Evolutionary conservation across 1,139 yeast species (phyloP).

Genomic region (Candida sojae): DNA sequence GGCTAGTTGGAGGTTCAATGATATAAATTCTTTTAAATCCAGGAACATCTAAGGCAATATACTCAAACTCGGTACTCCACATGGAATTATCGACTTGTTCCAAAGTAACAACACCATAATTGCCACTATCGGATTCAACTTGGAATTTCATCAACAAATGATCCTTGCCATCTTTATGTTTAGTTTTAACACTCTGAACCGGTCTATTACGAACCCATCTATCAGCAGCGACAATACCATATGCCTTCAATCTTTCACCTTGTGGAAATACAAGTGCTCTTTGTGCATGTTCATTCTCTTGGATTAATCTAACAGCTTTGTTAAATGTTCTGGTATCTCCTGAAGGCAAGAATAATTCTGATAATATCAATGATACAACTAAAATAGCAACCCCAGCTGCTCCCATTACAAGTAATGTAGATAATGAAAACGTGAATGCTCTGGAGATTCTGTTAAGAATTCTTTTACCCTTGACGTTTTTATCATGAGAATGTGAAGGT

Average conservation of each 20-base stretch:
- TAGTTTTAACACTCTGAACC: conserved; percentile 54
- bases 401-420: conserved; percentile 63
- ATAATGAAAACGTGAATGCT: conserved; percentile 61
- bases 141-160: conserved; percentile 84
- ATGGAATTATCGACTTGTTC: conserved; percentile 72
- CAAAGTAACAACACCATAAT: conserved; percentile 67
- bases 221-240: conserved; percentile 72
- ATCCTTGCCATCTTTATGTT: conserved; percentile 74
- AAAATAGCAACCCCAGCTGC: conserved; percentile 69
- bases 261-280: conserved; percentile 53
- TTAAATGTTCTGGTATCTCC: conserved; percentile 91
- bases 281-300: conserved; percentile 64
- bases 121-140: conserved; percentile 62
- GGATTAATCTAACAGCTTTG: conserved; percentile 76
- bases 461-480: conserved; percentile 40
- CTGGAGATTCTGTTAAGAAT: conserved; percentile 46
- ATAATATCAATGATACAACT: conserved; percentile 73
- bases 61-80: conserved; percentile 72
- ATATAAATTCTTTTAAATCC: conserved; percentile 69
- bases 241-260: conserved; percentile 72
- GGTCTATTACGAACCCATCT: conserved; percentile 91
- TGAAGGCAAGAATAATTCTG: conserved; percentile 82
- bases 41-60: conserved; percentile 75
- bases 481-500: conserved; percentile 42
- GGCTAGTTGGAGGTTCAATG: conserved; percentile 57